Conservation (phyloP, 306 rosid species). For the Cotoneaster glaucophyllus region DNA sequence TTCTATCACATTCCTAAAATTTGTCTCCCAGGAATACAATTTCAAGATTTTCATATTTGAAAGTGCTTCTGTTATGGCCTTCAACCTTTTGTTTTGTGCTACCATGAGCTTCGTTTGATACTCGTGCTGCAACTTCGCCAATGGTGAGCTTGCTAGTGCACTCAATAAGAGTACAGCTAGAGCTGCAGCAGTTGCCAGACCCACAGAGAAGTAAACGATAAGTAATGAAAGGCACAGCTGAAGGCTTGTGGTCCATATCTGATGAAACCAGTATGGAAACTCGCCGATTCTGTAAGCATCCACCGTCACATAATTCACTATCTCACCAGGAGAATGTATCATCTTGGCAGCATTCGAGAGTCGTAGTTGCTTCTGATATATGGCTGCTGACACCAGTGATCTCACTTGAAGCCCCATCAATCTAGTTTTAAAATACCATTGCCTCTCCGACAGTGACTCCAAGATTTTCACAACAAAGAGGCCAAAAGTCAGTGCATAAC, state of each 20-base stretch:
- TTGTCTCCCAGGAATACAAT: conserved; percentile 24
- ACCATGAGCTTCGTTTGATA: conserved; percentile 16
- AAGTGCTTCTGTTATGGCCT: conserved; percentile 13
- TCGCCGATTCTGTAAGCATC: conserved; percentile 14
- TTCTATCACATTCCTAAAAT: conserved; percentile 14
- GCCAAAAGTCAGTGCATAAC: conserved; percentile 11
- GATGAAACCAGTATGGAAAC: conserved; percentile 22
- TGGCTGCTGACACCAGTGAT: conserved; percentile 13
- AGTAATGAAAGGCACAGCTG: conserved; percentile 16
- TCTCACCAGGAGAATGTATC: conserved; percentile 14
- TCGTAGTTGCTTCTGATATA: conserved; percentile 13
- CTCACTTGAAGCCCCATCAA: conserved; percentile 14
- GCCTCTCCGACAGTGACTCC: conserved; percentile 21
- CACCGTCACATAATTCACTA: conserved; percentile 11
- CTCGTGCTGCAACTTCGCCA: conserved; percentile 18
- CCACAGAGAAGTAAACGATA: conserved; percentile 16
- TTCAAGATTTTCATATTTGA: conserved; percentile 24
- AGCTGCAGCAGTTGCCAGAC: conserved; percentile 13
- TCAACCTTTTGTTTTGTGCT: conserved; percentile 22
- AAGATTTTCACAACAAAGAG: conserved; percentile 5
- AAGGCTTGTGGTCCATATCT: conserved; percentile 19
- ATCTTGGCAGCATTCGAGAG: conserved; percentile 16
- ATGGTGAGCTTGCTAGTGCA: conserved; percentile 13
- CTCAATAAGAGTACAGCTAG: conserved; percentile 12
- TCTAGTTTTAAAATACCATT: conserved; percentile 1